Evolutionary conservation across 495 filamentous ascomycete genomes (phyloP), one percentile per base, ranked within the genome.

Genomic region (Neurospora sp.): DNA sequence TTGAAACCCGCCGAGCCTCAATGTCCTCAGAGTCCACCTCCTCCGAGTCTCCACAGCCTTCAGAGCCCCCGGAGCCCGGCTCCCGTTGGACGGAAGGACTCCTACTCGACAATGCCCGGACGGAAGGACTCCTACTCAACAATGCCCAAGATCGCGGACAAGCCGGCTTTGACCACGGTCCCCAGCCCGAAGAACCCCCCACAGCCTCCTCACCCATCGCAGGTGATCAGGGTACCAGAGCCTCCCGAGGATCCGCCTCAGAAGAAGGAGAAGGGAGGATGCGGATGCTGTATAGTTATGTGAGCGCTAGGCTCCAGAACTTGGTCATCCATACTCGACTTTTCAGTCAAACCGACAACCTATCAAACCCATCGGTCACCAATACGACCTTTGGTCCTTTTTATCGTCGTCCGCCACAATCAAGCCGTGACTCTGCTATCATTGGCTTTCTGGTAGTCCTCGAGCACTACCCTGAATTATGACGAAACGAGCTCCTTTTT

Each of bases 101-200:
- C 86, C 20, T 89, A 89, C 74, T 87, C 86, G 35, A 86, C 85
- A 7, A 88, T 89, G 82, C 87, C 87, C n/a, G 82, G 81, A 8
- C 83, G 83, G n/a, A 78, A 82, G 4, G 84, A 82, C 41, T 86
- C 86, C 20, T 89, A 89, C 74, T 87, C 86, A 27, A 86, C 85
- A 7, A 88, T 89, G 82, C 87, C 87, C n/a, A 87, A 81, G 76
- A 87, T 89, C 59, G 77, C 82, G 40, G 84, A 84, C 27, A 79
- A 78, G 40, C 81, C 81, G 27, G 72, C 76, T 27, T 75, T 80
- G 69, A 84, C 79, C 74, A 79, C 83, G 17, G 70, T 83, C 45
- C 78, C 79, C 7, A 83, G 81, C 70, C 79, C 82, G 69, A 77
- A 77, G 74, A 72, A 81, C 16, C 76, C 78, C 14, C 74, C 75